Evolutionary conservation across 345 rosid species (phyloP), one percentile per base, ranked within the genome.

Genomic region (Eucalyptus leucophloia): DNA sequence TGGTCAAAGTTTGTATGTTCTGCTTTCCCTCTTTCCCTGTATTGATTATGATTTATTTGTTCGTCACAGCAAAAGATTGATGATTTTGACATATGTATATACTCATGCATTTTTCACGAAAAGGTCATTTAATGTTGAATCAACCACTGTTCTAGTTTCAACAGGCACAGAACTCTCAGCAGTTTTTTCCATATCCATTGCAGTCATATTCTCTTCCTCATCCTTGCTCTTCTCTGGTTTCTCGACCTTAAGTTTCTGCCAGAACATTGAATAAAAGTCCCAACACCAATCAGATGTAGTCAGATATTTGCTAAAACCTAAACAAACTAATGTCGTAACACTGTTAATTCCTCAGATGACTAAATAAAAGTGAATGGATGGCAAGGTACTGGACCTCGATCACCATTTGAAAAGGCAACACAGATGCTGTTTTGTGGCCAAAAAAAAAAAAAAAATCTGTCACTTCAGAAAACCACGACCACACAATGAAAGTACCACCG

Each of bases 171-270:
- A 91, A 89, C 89, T 89, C 86, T 91, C 92, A 47, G 49, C 90
- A 26, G 34, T 87, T 7, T 34, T 65, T 60, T 91, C 94, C 80
- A 28, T 92, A 87, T 92, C 93, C 93, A 90, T 83, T 21, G 89
- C 88, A 40, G 42, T 17, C 85, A 77, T 6, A 77, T 44, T 77
- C 72, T 13, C 53, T 2, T 12, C 88, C 37, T 90, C 92, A 80
- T 87, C 92, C 80, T 69, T 89, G 91, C 89, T 90, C 86, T 89
- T 87, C 83, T 88, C 92, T 4, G 72, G 85, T 80, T 85, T 90
- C 89, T 90, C 94, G 2, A 92, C 93, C 91, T 94, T 94, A 91
- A 91, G 86, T 90, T 92, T 94, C 96, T 94, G 92, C 87, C 89
- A 88, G 49, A 86, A 67, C 8, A 89, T 47, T 40, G 28, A 56